These are phyloP conservation scores for Ceratocystis ficicola DNA, from an alignment of 2,329 filamentous ascomycete species.

Conservation along the genomic window DNA sequence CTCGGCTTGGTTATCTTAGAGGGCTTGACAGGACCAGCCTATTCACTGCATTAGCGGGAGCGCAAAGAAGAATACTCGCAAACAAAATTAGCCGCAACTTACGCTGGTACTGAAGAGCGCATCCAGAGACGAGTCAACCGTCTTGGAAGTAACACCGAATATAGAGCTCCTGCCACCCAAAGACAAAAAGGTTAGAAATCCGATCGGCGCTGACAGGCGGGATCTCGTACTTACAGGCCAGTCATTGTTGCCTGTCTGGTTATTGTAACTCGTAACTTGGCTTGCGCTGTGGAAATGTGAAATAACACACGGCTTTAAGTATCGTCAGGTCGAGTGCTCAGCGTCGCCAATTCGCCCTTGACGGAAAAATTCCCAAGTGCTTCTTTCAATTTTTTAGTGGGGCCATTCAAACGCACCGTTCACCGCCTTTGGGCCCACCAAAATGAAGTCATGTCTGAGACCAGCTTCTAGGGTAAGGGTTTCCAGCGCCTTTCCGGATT, in stretches of 20 bases:
- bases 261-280: not conserved
- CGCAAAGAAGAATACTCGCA: not conserved
- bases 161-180: conserved; percentile 12
- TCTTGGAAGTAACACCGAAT: conserved; percentile 31
- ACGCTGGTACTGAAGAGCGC: conserved; percentile 63
- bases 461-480: conserved; percentile 13
- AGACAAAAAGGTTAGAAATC: conserved; percentile 16
- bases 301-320: not conserved
- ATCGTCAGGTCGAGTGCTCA: not conserved
- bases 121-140: conserved; percentile 55
- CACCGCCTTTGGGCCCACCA: conserved; percentile 21
- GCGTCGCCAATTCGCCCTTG: conserved; percentile 13
- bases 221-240: conserved; percentile 8
- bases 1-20: conserved; percentile 29
- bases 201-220: not conserved
- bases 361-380: conserved; percentile 18
- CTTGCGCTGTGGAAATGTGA: not conserved
- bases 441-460: conserved; percentile 6
- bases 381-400: conserved; percentile 23
- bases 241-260: conserved; percentile 5
- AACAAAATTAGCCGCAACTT: conserved; percentile 31
- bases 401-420: conserved; percentile 16
- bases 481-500: not conserved
- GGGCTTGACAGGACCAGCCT: conserved; percentile 42
- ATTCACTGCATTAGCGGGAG: conserved; percentile 18